phyloP scores from a whole-genome alignment of 768 basidiomycete genomes.

The Postia placenta region DNA sequence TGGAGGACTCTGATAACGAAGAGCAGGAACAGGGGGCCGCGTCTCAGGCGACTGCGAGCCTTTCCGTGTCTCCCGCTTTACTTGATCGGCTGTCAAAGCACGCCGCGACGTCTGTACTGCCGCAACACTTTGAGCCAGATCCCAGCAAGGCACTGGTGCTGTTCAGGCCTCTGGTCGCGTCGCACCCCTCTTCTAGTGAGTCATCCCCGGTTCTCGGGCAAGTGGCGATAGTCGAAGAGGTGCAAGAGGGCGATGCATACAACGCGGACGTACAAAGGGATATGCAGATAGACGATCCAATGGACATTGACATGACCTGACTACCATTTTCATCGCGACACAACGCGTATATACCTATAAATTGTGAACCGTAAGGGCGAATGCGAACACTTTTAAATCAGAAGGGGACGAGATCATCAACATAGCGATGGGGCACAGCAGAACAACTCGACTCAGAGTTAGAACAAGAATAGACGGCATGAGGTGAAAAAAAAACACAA shows the following conservation, averaged over 20 bases:
- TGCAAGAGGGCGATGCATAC: constrained; percentile 6
- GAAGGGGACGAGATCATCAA: too few species aligned
- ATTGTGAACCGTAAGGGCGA: too few species aligned
- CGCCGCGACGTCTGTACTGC: constrained; percentile 3
- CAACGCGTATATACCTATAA: too few species aligned
- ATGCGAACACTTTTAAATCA: too few species aligned
- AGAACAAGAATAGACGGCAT: not conserved
- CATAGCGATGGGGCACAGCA: not conserved
- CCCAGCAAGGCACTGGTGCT: constrained; percentile 22
- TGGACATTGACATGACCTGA: constrained; percentile 26
- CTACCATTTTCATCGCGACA: too few species aligned
- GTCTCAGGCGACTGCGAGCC: not conserved
- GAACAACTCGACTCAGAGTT: too few species aligned
- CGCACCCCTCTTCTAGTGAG: too few species aligned
- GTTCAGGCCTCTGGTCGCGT: constrained; percentile 18
- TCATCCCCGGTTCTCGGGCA: not conserved
- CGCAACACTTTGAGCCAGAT: constrained; percentile 7
- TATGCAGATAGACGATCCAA: constrained; percentile 19
- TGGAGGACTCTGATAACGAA: constrained; percentile 34
- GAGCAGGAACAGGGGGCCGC: constrained; percentile 21
- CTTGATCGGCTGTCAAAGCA: constrained; percentile 15
- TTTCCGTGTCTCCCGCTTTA: constrained; percentile 17
- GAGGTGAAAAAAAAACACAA: too few species aligned
- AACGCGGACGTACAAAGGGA: constrained; percentile 6
- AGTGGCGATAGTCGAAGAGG: not conserved